These are phyloP conservation scores for Oenanthe javanica DNA, from an alignment of 140 eudicot genomes.

Conservation along the genomic window DNA sequence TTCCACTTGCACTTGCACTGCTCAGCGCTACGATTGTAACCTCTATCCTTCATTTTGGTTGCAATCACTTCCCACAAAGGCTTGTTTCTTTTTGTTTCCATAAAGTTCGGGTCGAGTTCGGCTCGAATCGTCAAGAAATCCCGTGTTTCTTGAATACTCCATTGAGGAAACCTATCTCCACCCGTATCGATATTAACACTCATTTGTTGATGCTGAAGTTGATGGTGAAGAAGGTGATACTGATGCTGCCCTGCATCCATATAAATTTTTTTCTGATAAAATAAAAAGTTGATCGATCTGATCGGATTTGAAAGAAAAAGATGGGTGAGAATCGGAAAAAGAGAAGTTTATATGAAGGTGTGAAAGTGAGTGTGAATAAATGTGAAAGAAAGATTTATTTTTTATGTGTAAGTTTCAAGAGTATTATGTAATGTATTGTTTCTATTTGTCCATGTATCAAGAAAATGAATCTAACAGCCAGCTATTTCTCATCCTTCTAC, in stretches of 20 bases:
- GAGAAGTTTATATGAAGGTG: constrained; percentile 28
- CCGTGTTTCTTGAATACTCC: constrained; percentile 85
- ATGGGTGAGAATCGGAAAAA: not conserved
- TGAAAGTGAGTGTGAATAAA: constrained; percentile 51
- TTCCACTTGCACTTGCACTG: constrained; percentile 98
- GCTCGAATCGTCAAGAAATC: constrained; percentile 78
- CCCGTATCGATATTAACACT: constrained; percentile 24
- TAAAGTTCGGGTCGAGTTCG: constrained; percentile 67
- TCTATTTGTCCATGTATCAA: too few species aligned
- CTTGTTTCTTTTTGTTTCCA: constrained; percentile 84
- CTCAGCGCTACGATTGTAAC: constrained; percentile 67
- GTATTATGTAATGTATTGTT: too few species aligned
- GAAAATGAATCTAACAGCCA: not conserved
- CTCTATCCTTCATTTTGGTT: constrained; percentile 64
- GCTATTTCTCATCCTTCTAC: not conserved
- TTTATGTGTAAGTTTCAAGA: too few species aligned
- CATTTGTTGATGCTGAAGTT: constrained; percentile 23
- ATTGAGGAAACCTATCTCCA: constrained; percentile 70
- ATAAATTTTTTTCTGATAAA: too few species aligned
- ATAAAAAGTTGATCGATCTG: not conserved
- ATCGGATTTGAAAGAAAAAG: constrained; percentile 10
- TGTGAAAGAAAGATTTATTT: not conserved
- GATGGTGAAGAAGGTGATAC: constrained; percentile 15
- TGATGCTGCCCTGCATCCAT: constrained; percentile 14
- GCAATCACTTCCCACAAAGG: constrained; percentile 70